A percentile compares a stretch with the other conserved stretches of the same genome.
Evolutionary conservation across 2,329 filamentous ascomycete species (phyloP).

Genomic region (Saccharata proteae): DNA sequence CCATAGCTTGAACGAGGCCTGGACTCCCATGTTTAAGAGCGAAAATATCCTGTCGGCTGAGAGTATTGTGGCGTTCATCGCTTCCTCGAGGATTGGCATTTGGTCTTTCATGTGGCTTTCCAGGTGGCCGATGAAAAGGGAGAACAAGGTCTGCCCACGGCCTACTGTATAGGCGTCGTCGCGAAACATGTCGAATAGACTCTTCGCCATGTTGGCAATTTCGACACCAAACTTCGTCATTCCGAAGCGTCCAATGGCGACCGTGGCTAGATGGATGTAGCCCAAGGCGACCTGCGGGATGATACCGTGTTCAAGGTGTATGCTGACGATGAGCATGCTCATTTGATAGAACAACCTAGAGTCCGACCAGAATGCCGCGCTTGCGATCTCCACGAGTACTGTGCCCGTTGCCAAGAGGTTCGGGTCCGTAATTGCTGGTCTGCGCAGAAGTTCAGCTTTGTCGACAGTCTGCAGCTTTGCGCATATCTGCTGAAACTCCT

Average conservation of each 20-base stretch:
- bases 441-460: slow-evolving; percentile 35
- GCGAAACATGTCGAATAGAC: slow-evolving; percentile 50
- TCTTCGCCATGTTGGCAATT: slow-evolving; percentile 49
- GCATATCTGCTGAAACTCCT: slow-evolving; percentile 48
- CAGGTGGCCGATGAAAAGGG: slow-evolving; percentile 59
- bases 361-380: slow-evolving; percentile 63
- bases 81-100: slow-evolving; percentile 49
- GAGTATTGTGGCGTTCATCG: slow-evolving; percentile 52
- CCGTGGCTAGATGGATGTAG: slow-evolving; percentile 56
- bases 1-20: slow-evolving; percentile 56
- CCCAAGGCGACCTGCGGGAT: slow-evolving; percentile 59
- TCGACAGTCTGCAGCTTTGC: slow-evolving; percentile 29
- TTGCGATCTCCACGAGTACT: slow-evolving; percentile 57
- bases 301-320: slow-evolving; percentile 50
- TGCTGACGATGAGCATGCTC: slow-evolving; percentile 52
- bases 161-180: slow-evolving; percentile 54
- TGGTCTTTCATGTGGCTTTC: slow-evolving; percentile 49
- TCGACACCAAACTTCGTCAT: slow-evolving; percentile 57
- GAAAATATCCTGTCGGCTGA: slow-evolving; percentile 61
- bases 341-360: slow-evolving; percentile 61
- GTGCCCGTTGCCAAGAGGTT: slow-evolving; percentile 53
- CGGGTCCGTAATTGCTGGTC: slow-evolving; percentile 27
- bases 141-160: slow-evolving; percentile 56
- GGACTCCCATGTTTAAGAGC: slow-evolving; percentile 58
- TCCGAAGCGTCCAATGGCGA: slow-evolving; percentile 57